Evolutionary conservation across 805 yeast genomes (phyloP).

Genomic region (Hanseniaspora occidentalis): DNA sequence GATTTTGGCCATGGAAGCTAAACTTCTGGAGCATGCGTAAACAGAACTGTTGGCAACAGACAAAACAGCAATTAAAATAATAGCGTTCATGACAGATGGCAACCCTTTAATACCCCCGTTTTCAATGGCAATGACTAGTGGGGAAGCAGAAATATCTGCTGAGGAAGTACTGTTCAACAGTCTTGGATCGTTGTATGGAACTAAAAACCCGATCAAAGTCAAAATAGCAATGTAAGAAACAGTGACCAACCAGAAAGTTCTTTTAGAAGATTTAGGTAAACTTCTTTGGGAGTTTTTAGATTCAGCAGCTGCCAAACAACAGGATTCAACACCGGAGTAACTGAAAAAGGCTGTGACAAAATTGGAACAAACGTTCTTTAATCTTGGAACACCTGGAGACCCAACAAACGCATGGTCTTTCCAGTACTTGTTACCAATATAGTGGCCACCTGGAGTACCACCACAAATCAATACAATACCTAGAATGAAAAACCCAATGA

Average conservation of each 20-base stretch:
- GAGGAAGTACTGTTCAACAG: conserved; percentile 36
- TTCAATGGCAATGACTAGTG: conserved; percentile 60
- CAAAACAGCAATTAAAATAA: conserved; percentile 52
- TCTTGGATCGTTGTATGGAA: conserved; percentile 42
- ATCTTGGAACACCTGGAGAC: conserved; percentile 22
- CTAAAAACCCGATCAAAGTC: conserved; percentile 51
- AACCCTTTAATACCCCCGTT: conserved; percentile 55
- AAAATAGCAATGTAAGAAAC: conserved; percentile 53
- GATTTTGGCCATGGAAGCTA: conserved; percentile 54
- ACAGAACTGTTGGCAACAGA: conserved; percentile 68
- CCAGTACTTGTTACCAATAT: conserved; percentile 40
- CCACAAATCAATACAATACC: conserved; percentile 39
- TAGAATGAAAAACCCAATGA: conserved; percentile 34
- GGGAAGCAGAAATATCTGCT: conserved; percentile 54
- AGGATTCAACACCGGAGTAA: conserved; percentile 63
- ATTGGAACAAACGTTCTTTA: conserved; percentile 63
- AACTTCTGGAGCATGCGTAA: conserved; percentile 56
- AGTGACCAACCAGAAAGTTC: conserved; percentile 72
- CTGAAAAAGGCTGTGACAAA: conserved; percentile 70
- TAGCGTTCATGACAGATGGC: conserved; percentile 61
- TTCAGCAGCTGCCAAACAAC: conserved; percentile 70
- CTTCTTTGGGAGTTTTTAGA: conserved; percentile 52
- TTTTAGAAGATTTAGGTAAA: conserved; percentile 65
- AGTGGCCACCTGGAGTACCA: conserved; percentile 38
- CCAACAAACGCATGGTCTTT: conserved; percentile 31